phyloP scores from a whole-genome alignment of 176 grass and related monocot species.

The Cenchrus fungigraminus region DNA sequence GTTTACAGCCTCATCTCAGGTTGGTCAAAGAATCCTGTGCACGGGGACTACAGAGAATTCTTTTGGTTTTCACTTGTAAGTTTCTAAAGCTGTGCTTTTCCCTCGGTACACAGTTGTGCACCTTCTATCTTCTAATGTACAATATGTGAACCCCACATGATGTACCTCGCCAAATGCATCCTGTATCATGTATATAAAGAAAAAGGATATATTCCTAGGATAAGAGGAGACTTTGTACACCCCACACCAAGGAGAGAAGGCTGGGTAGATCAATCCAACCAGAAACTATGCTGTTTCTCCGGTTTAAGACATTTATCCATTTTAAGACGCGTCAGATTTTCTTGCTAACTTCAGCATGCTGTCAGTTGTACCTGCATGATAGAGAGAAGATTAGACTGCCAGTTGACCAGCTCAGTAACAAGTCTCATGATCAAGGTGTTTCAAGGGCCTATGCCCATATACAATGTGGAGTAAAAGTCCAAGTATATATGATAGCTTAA shows the following conservation, averaged over 20 bases:
- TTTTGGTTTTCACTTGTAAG: conserved; percentile 16
- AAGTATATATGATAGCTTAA: conserved; percentile 5
- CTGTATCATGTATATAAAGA: background rate
- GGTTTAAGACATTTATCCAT: conserved; percentile 1
- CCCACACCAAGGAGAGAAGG: conserved; percentile 25
- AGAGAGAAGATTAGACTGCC: conserved; percentile 24
- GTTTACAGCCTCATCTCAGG: background rate
- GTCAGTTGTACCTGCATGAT: conserved; percentile 13
- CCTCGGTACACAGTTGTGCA: conserved; percentile 18
- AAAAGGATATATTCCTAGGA: background rate
- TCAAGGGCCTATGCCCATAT: background rate
- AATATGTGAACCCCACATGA: conserved; percentile 4
- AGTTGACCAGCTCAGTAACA: background rate
- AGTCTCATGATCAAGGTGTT: background rate
- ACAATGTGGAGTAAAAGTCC: background rate
- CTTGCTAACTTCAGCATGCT: conserved; percentile 8
- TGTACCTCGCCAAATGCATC: conserved; percentile 8
- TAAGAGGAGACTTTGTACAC: conserved; percentile 39
- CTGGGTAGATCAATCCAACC: conserved; percentile 21
- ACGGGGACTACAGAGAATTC: background rate
- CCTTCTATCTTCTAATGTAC: too few relatives aligned
- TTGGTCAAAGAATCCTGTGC: conserved; percentile 8
- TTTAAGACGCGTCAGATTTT: conserved; percentile 2
- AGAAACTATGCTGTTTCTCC: background rate
- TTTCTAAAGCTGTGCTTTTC: conserved; percentile 21